These are phyloP conservation scores for Magnusiomyces magnusii DNA, from an alignment of 1,139 yeast genomes.

Conservation along the genomic window DNA sequence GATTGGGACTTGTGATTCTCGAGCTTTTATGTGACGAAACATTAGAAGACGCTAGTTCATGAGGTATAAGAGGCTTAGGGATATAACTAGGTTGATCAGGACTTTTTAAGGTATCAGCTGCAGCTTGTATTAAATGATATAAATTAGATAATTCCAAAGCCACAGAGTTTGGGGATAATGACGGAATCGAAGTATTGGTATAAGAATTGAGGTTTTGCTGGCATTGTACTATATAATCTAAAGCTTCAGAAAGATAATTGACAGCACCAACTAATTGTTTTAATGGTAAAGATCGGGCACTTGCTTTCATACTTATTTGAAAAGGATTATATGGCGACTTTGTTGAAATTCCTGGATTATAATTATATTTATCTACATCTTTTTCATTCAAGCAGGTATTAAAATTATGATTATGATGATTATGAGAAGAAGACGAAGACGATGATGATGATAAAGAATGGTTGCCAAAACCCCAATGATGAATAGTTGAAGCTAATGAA, in stretches of 20 bases:
- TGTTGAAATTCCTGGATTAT: not conserved
- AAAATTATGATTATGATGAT: not conserved
- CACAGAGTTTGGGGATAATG: not conserved
- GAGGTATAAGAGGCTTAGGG: not conserved
- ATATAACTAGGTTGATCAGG: constrained; percentile 17
- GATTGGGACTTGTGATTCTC: not conserved
- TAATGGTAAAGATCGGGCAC: constrained; percentile 16
- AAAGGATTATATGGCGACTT: constrained; percentile 4
- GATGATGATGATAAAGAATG: no score
- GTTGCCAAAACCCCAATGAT: not conserved
- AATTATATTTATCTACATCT: not conserved
- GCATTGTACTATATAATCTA: not conserved
- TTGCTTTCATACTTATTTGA: not conserved
- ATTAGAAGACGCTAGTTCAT: not conserved
- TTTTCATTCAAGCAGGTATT: not conserved
- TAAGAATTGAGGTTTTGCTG: not conserved
- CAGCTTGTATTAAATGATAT: constrained; percentile 19
- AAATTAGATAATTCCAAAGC: constrained; percentile 7
- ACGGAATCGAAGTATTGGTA: not conserved
- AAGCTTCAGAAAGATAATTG: constrained; percentile 19
- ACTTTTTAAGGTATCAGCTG: constrained; percentile 19
- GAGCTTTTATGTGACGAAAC: not conserved
- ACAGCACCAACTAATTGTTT: constrained; percentile 25
- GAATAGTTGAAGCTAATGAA: not conserved
- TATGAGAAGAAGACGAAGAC: not conserved